A percentile compares a stretch with the other conserved stretches of the same genome.
Conservation (phyloP, 1,139 yeast species). For the Pneumocystis canis region DNA sequence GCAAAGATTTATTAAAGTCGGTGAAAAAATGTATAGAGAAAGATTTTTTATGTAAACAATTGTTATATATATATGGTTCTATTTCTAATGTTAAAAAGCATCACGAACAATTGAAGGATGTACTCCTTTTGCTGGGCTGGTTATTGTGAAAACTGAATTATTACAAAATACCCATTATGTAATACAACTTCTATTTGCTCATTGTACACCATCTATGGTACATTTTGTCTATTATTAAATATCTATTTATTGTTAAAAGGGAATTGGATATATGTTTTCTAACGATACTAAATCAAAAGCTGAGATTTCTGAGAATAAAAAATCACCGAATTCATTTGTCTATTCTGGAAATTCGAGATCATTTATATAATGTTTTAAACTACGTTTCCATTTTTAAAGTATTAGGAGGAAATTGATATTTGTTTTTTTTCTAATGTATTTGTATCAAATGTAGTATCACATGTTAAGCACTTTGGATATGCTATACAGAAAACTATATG, state of each 20-base stretch:
- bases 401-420: not conserved
- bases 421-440: not conserved
- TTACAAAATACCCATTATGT: not conserved
- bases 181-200: not conserved
- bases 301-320: not conserved
- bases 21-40: not conserved
- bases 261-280: not conserved
- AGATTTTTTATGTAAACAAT: not conserved
- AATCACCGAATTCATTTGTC: not conserved
- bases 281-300: not conserved
- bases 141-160: not conserved
- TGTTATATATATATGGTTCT: not conserved
- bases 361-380: not conserved
- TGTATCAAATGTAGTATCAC: constrained; percentile 43
- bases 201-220: not conserved
- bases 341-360: not conserved
- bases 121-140: not conserved
- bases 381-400: not conserved
- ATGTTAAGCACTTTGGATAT: constrained; percentile 46
- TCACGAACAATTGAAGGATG: not conserved
- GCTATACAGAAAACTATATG: constrained; percentile 30
- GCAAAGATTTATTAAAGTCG: not conserved
- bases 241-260: not conserved
- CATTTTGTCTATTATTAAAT: not conserved
- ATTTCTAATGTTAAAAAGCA: not conserved